Evolutionary conservation across 441 rosid species (phyloP), one percentile per base, ranked within the genome.

Genomic region (Geranium incanum): DNA sequence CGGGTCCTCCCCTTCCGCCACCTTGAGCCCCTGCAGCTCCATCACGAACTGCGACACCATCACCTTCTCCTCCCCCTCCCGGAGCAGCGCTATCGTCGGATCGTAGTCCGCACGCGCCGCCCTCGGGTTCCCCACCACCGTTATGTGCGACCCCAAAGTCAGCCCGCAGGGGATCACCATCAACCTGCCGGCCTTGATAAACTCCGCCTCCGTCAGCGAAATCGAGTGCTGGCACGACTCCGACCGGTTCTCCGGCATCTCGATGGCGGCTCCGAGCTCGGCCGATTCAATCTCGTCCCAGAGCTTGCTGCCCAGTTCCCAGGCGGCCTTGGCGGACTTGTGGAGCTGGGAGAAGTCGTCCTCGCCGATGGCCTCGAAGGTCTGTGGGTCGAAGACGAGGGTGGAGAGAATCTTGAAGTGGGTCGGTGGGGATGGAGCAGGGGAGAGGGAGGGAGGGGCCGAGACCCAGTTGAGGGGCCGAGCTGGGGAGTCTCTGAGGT

Each of bases 1-100:
- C 16, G 99, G 99, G 52, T 90, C 97, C 83, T 95, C 99, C 1
- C 96, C 97, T 3, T 95, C 97, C 16, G 85, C 97, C 9, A 82
- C 79, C 73, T 87, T 92, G 77, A 94, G 76, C n/a, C 97, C 99
- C 72, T 85, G 97, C 78, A 94, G 64, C 76, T 94, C 99, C 88
- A 94, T 82, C 85, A 84, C 89, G 73, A 92, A 94, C 82, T 94
- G 99, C 0, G 94, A 81, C 69, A 94, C 94, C 96, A 88, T 83
- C 55, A 70, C 71, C 33, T 72, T 11, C 23, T 86, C 86, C 50
- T 78, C 86, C 41, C 80, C 90, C 4, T 86, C 82, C 72, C 71
- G 85, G 55, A 80, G 38, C 70, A 86, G 1, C 0, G 90, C 75
- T 68, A 94, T 92, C 77, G 82, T 84, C 0, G 92, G 88, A 43